Evolutionary conservation across 1,139 yeast genomes (phyloP).

Genomic region (Saccharomyces pastorianus): DNA sequence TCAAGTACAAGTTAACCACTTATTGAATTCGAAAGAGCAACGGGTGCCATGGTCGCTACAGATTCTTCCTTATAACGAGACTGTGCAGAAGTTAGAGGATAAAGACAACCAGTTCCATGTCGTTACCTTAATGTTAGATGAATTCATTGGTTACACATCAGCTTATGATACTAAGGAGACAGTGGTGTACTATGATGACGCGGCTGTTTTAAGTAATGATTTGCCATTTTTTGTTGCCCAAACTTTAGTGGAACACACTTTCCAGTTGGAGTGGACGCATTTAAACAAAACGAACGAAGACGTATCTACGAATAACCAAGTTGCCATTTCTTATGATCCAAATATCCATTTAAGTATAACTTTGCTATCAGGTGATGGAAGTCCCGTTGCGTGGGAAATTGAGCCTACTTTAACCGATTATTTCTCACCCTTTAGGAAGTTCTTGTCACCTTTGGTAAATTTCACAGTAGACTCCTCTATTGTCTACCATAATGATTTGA

Average conservation of each 20-base stretch:
- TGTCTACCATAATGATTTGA: slow-evolving; percentile 48
- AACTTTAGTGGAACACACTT: slow-evolving; percentile 47
- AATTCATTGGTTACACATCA: slow-evolving; percentile 19
- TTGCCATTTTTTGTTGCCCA: slow-evolving; percentile 56
- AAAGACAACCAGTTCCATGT: slow-evolving; percentile 20
- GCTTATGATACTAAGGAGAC: slow-evolving; percentile 36
- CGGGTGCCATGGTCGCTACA: slow-evolving; percentile 29
- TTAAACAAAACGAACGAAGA: slow-evolving; percentile 10
- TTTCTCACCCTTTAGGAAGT: slow-evolving; percentile 41
- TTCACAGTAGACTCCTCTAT: slow-evolving; percentile 75
- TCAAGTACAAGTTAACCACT: slow-evolving; percentile 33
- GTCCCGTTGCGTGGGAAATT: slow-evolving; percentile 52
- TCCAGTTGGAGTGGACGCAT: slow-evolving; percentile 39
- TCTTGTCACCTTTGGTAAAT: slow-evolving; percentile 49
- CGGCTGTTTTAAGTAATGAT: slow-evolving; percentile 46
- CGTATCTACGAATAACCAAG: slow-evolving; percentile 18
- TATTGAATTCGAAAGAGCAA: slow-evolving; percentile 17
- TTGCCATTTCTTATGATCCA: slow-evolving; percentile 51
- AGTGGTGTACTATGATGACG: slow-evolving; percentile 40
- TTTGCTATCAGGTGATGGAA: slow-evolving; percentile 47
- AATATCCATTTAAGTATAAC: slow-evolving; percentile 63
- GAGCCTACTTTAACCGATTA: slow-evolving; percentile 35
- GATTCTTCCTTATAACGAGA: slow-evolving; percentile 20
- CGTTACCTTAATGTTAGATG: slow-evolving; percentile 24
- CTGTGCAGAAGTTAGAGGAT: slow-evolving; percentile 7